Evolutionary conservation across 139 green algal species (phyloP).

Genomic region (Tetraselmis striata): DNA sequence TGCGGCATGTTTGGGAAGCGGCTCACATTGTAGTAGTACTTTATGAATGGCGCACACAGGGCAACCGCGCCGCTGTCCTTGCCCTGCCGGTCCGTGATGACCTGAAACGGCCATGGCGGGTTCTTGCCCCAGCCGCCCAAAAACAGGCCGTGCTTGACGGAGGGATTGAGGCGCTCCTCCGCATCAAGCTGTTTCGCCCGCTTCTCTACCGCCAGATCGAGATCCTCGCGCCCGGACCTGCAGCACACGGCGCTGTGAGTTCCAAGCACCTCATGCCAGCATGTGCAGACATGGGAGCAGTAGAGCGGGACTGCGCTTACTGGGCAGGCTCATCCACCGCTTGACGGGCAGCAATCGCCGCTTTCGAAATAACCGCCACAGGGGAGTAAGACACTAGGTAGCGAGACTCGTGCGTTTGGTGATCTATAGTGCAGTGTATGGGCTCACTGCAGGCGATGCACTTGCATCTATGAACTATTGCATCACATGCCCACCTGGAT

Average conservation of each 20-base stretch:
- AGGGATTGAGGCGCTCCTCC: not conserved
- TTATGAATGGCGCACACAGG: constrained; percentile 16
- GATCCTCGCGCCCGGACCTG: not conserved
- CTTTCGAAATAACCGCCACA: not conserved
- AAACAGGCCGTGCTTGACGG: not conserved
- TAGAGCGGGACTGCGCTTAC: too few species aligned
- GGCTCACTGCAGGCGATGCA: too few species aligned
- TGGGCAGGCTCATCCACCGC: too few species aligned
- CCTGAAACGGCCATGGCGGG: constrained; percentile 23
- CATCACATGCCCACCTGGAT: too few species aligned
- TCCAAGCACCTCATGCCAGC: not conserved
- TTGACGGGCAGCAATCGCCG: too few species aligned
- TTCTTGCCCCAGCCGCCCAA: constrained; percentile 5
- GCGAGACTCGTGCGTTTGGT: not conserved
- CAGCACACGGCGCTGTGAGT: not conserved
- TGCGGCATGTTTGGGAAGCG: too few species aligned
- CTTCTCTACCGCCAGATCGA: not conserved
- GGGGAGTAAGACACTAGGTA: not conserved
- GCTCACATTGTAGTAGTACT: constrained; percentile 17
- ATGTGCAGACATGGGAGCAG: too few species aligned
- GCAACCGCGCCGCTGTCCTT: constrained; percentile 16
- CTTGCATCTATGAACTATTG: too few species aligned
- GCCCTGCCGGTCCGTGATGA: constrained; percentile 13
- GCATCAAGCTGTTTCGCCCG: not conserved
- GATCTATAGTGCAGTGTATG: too few species aligned